These are phyloP conservation scores for Xylaria sp. DNA, from an alignment of 2,329 filamentous ascomycete species.

Conservation along the genomic window DNA sequence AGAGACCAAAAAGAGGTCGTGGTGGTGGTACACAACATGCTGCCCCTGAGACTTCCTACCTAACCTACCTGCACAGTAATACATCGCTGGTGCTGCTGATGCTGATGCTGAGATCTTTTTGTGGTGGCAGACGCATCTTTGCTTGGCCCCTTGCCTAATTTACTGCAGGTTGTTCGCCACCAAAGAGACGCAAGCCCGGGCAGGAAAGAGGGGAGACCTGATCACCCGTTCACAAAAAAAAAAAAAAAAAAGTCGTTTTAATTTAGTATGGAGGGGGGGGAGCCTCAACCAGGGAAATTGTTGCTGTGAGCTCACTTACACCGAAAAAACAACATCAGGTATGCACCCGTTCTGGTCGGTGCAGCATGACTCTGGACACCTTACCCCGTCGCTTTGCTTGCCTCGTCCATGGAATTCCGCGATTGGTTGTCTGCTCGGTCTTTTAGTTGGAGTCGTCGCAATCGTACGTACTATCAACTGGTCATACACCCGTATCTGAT, in stretches of 20 bases:
- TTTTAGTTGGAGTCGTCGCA: slow-evolving; percentile 3
- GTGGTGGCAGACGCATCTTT: slow-evolving; percentile 24
- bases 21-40: slow-evolving; percentile 8
- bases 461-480: slow-evolving; percentile 3
- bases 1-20: slow-evolving; percentile 9
- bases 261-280: slow-evolving; percentile 11
- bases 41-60: slow-evolving; percentile 11
- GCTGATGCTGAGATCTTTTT: slow-evolving; percentile 17
- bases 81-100: slow-evolving; percentile 30
- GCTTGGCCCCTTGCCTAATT: slow-evolving; percentile 11
- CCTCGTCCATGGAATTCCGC: slow-evolving; percentile 10
- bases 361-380: slow-evolving; percentile 1
- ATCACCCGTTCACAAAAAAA: slow-evolving; percentile 31
- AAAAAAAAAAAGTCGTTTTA: slow-evolving; percentile 1
- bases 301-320: slow-evolving; percentile 33
- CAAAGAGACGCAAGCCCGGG: slow-evolving; percentile 22
- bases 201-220: slow-evolving; percentile 31
- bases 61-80: slow-evolving; percentile 14
- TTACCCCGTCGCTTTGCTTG: slow-evolving; percentile 17
- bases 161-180: slow-evolving; percentile 26
- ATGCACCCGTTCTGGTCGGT: not conserved
- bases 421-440: slow-evolving; percentile 15
- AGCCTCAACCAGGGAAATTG: slow-evolving; percentile 17
- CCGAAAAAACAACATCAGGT: slow-evolving; percentile 37
- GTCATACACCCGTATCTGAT: not conserved